Conservation (phyloP, 2,329 filamentous ascomycete genomes). For the Neopestalotiopsis sp. region DNA sequence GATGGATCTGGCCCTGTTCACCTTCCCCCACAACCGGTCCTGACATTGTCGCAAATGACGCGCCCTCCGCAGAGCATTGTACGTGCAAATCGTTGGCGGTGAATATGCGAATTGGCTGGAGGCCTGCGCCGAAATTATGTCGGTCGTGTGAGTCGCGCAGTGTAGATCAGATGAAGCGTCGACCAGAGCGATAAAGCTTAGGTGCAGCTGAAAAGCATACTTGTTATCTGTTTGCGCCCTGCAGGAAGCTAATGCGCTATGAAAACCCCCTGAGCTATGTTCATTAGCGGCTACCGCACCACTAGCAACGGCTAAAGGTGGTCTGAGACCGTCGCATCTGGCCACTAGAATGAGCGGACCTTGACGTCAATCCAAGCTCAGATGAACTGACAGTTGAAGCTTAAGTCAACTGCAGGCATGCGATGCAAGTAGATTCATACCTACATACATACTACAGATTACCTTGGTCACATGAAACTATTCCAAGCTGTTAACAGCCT, state of each 20-base stretch:
- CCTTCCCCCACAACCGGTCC: slow-evolving; percentile 9
- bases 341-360: background rate
- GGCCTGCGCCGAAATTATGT: background rate
- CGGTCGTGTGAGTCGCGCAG: background rate
- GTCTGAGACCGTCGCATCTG: background rate
- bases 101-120: background rate
- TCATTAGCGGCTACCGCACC: background rate
- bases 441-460: too few species aligned
- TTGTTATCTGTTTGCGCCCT: background rate
- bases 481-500: too few species aligned
- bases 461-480: too few species aligned
- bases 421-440: too few species aligned
- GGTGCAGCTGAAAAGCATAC: background rate
- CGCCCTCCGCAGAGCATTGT: background rate
- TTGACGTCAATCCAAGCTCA: background rate
- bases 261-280: background rate
- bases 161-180: background rate
- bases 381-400: background rate
- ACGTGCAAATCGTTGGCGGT: background rate
- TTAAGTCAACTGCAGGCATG: background rate
- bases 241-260: slow-evolving; percentile 3
- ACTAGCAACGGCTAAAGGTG: background rate
- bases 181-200: background rate
- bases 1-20: slow-evolving; percentile 2
- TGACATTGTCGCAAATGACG: slow-evolving; percentile 12